Conservation (phyloP, 169 alveolate genomes). For the Pseudocohnilembus persalinus region DNA sequence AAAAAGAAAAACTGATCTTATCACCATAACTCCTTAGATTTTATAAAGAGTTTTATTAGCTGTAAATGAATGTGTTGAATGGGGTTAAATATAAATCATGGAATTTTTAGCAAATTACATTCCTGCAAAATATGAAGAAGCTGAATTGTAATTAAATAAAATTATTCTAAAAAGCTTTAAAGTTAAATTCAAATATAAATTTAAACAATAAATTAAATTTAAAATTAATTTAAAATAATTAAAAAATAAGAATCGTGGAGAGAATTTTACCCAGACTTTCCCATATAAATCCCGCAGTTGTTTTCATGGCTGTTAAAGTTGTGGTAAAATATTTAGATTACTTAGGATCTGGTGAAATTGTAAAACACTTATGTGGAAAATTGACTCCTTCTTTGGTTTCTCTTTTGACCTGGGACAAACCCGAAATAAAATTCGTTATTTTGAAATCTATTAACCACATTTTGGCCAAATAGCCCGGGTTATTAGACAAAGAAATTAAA, state of each 20-base stretch:
- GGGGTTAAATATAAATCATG: slow-evolving; percentile 85
- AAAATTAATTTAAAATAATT: background rate
- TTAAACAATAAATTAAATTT: background rate
- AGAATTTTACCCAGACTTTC: slow-evolving; percentile 96
- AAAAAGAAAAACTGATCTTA: slow-evolving; percentile 18
- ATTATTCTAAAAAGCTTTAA: too few species aligned
- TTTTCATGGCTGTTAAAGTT: slow-evolving; percentile 83
- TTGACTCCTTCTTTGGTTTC: slow-evolving; percentile 96
- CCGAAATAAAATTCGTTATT: slow-evolving; percentile 96
- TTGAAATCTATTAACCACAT: slow-evolving; percentile 95
- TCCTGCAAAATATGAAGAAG: slow-evolving; percentile 92
- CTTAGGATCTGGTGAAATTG: slow-evolving; percentile 87
- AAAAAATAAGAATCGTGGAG: slow-evolving; percentile 81
- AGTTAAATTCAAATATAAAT: background rate
- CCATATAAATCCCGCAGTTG: slow-evolving; percentile 98
- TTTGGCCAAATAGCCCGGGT: slow-evolving; percentile 93
- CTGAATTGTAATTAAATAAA: slow-evolving; percentile 73
- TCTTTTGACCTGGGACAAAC: slow-evolving; percentile 92
- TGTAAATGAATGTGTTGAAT: slow-evolving; percentile 43
- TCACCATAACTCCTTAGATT: slow-evolving; percentile 17
- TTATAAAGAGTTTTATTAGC: slow-evolving; percentile 35
- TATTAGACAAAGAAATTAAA: slow-evolving; percentile 93
- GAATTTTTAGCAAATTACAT: slow-evolving; percentile 94
- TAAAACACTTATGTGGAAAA: slow-evolving; percentile 84
- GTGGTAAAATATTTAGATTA: slow-evolving; percentile 85